Percentiles rank a stretch among this genome's conserved stretches.
phyloP scores from a whole-genome alignment of 179 eudicot species.

The Silene vulgaris region DNA sequence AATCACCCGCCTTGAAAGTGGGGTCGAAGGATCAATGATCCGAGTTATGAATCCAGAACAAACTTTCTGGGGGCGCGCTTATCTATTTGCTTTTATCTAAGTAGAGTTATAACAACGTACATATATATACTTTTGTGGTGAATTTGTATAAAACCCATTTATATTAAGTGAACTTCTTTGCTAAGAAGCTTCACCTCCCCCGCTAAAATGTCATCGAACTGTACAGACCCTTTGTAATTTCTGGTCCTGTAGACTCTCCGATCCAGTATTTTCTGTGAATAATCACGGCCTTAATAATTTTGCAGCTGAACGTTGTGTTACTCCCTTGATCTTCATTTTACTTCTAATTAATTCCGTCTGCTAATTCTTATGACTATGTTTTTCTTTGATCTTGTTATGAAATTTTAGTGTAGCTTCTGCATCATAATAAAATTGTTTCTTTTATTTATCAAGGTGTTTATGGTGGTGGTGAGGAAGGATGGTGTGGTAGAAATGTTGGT shows the following conservation, averaged over 20 bases:
- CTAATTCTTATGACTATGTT: too few relatives aligned
- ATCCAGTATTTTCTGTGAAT: constrained; percentile 32
- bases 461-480: too few relatives aligned
- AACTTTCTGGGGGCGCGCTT: background rate
- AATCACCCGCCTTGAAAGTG: constrained; percentile 53
- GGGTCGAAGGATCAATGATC: constrained; percentile 19
- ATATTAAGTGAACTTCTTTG: constrained; percentile 22
- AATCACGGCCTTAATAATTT: constrained; percentile 20
- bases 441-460: too few relatives aligned
- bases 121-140: constrained; percentile 30
- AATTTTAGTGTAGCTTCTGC: background rate
- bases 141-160: constrained; percentile 34
- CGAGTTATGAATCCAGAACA: constrained; percentile 1
- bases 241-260: constrained; percentile 21
- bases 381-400: background rate
- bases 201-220: constrained; percentile 18
- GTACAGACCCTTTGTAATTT: constrained; percentile 37
- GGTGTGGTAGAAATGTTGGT: too few relatives aligned
- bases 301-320: constrained; percentile 15
- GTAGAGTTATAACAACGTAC: constrained; percentile 27
- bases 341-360: too few relatives aligned
- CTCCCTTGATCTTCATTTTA: background rate
- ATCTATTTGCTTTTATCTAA: constrained; percentile 22
- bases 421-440: background rate
- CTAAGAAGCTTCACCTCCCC: background rate